Evolutionary conservation across 768 basidiomycete genomes (phyloP).

Genomic region (Boletus subcaerulescens): DNA sequence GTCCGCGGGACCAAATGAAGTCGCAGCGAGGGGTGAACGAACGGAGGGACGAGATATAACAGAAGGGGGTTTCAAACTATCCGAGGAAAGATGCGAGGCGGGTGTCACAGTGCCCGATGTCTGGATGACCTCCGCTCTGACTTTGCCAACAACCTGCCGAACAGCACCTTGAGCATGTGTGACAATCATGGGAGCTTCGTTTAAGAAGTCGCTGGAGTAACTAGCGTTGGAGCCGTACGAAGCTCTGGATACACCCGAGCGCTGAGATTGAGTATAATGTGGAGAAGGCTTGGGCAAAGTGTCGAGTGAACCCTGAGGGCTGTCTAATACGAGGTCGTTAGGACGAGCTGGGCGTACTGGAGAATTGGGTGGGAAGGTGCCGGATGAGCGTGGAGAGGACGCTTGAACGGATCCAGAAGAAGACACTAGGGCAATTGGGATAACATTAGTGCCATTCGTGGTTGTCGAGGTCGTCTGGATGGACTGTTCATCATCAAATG

Average conservation of each 20-base stretch:
- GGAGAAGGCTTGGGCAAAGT: slow-evolving; percentile 38
- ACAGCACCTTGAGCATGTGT: slow-evolving; percentile 61
- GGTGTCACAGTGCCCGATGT: slow-evolving; percentile 43
- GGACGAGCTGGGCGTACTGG: slow-evolving; percentile 57
- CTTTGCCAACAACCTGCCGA: slow-evolving; percentile 71
- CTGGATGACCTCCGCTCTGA: slow-evolving; percentile 76
- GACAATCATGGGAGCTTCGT: slow-evolving; percentile 80
- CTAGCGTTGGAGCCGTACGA: slow-evolving; percentile 77
- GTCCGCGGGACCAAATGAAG: slow-evolving; percentile 71
- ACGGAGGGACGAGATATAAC: slow-evolving; percentile 40
- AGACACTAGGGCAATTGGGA: slow-evolving; percentile 78
- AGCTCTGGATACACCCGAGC: slow-evolving; percentile 55
- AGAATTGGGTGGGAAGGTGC: slow-evolving; percentile 26
- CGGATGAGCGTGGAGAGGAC: slow-evolving; percentile 35
- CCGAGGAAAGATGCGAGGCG: slow-evolving; percentile 26
- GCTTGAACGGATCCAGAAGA: slow-evolving; percentile 47
- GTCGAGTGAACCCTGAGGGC: slow-evolving; percentile 59
- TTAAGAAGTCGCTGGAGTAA: slow-evolving; percentile 74
- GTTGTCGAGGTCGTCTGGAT: slow-evolving; percentile 75
- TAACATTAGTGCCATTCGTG: slow-evolving; percentile 80
- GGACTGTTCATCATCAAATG: slow-evolving; percentile 74
- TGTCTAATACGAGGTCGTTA: slow-evolving; percentile 58
- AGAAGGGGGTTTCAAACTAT: slow-evolving; percentile 43
- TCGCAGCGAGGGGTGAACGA: slow-evolving; percentile 66
- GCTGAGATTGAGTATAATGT: slow-evolving; percentile 44